Conservation (phyloP, 2,329 filamentous ascomycete species). For the Plenodomus tracheiphilus region DNA sequence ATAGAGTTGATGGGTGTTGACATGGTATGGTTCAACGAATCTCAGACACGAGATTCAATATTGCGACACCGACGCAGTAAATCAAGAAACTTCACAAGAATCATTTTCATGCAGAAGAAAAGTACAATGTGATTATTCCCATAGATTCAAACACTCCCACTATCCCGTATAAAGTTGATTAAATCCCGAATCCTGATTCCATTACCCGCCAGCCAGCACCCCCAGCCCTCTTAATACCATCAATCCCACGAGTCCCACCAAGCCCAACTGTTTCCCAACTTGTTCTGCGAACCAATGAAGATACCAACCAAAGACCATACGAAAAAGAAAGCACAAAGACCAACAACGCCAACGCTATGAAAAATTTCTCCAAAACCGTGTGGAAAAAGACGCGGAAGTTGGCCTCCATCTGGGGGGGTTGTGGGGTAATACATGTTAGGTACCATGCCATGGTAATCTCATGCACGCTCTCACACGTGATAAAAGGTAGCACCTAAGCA, state of each 20-base stretch:
- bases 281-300: constrained; percentile 10
- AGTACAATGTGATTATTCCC: not conserved
- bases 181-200: too few relatives aligned
- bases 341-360: constrained; percentile 10
- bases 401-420: constrained; percentile 15
- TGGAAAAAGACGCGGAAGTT: constrained; percentile 19
- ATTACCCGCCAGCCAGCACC: constrained; percentile 1
- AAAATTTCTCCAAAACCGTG: constrained; percentile 8
- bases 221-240: constrained; percentile 18
- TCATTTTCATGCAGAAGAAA: too few relatives aligned
- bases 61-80: too few relatives aligned
- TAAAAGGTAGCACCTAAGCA: too few relatives aligned
- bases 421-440: too few relatives aligned
- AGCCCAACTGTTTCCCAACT: too few relatives aligned
- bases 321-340: constrained; percentile 1
- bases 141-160: not conserved
- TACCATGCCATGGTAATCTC: too few relatives aligned
- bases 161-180: not conserved
- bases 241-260: constrained; percentile 13
- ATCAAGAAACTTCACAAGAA: too few relatives aligned
- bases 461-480: too few relatives aligned
- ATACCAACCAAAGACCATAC: not conserved
- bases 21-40: too few relatives aligned
- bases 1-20: too few relatives aligned
- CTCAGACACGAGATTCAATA: too few relatives aligned